These are phyloP conservation scores for Pisolithus sp. DNA, from an alignment of 768 basidiomycete genomes.

Conservation along the genomic window DNA sequence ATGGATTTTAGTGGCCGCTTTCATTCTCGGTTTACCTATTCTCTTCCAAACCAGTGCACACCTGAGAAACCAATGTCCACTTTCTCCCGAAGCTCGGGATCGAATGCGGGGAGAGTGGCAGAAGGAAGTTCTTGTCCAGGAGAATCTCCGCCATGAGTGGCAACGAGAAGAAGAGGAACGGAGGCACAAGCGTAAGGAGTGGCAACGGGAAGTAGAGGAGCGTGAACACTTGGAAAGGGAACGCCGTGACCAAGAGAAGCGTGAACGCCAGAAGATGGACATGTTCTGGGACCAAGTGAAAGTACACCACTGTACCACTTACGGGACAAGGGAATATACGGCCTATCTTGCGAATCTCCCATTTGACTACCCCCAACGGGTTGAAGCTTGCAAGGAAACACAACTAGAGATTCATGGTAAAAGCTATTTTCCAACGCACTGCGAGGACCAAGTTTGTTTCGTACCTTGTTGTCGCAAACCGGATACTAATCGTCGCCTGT, in stretches of 20 bases:
- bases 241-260: slow-evolving; percentile 10
- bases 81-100: background rate
- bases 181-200: background rate
- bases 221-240: slow-evolving; percentile 4
- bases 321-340: slow-evolving; percentile 23
- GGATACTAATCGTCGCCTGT: background rate
- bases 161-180: background rate
- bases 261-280: slow-evolving; percentile 17
- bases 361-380: slow-evolving; percentile 7
- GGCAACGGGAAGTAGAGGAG: slow-evolving; percentile 1
- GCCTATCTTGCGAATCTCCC: slow-evolving; percentile 27
- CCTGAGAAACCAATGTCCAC: background rate
- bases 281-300: slow-evolving; percentile 19
- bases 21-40: background rate
- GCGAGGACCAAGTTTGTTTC: slow-evolving; percentile 17
- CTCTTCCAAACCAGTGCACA: background rate
- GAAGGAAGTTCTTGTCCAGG: background rate
- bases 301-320: slow-evolving; percentile 19
- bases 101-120: background rate
- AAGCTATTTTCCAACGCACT: slow-evolving; percentile 11
- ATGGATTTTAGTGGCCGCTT: background rate
- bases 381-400: slow-evolving; percentile 19
- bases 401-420: slow-evolving; percentile 18
- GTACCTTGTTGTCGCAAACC: too few relatives aligned
- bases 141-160: background rate